These are phyloP conservation scores for Scheffersomyces segobiensis DNA, from an alignment of 1,139 yeast species.

Conservation along the genomic window DNA sequence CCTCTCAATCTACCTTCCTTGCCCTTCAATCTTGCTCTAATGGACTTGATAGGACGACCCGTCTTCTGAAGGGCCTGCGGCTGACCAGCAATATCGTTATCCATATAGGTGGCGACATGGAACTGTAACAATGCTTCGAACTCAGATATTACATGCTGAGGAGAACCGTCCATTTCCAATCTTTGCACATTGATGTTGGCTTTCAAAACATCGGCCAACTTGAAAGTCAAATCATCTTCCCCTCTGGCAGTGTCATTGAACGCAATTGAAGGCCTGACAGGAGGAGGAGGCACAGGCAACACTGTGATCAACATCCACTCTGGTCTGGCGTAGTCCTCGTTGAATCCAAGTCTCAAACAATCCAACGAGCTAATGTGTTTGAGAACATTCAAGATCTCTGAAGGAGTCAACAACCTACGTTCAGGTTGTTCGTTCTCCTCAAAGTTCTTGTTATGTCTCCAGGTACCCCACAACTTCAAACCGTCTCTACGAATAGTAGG, in stretches of 20 bases:
- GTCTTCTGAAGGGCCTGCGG: conserved; percentile 99
- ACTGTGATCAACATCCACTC: conserved; percentile 98
- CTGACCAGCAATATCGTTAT: conserved; percentile 99
- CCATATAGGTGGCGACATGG: conserved; percentile 99
- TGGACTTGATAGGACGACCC: conserved; percentile 97
- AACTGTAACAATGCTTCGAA: conserved; percentile 94
- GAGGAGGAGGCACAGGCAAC: conserved; percentile 99
- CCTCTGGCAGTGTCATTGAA: conserved; percentile 99
- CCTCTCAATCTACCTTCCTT: conserved; percentile 99
- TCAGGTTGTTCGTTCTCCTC: conserved; percentile 92
- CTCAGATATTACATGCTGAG: conserved; percentile 96
- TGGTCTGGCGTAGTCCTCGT: conserved; percentile 96
- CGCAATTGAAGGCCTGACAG: conserved; percentile 97
- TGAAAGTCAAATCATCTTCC: conserved; percentile 98
- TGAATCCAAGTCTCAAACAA: conserved; percentile 79
- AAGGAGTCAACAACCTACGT: conserved; percentile 82
- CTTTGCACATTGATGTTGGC: conserved; percentile 96
- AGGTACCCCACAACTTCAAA: conserved; percentile 91
- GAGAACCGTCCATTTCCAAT: conserved; percentile 97
- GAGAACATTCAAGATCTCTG: conserved; percentile 88
- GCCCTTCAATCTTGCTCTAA: conserved; percentile 98
- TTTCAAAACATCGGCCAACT: conserved; percentile 93
- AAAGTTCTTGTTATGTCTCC: conserved; percentile 82
- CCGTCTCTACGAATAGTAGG: conserved; percentile 97
- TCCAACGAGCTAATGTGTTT: conserved; percentile 89